Percentiles rank a stretch among this genome's conserved stretches.
Evolutionary conservation across 2,329 filamentous ascomycete genomes (phyloP).

Genomic region (Dothistroma pini): DNA sequence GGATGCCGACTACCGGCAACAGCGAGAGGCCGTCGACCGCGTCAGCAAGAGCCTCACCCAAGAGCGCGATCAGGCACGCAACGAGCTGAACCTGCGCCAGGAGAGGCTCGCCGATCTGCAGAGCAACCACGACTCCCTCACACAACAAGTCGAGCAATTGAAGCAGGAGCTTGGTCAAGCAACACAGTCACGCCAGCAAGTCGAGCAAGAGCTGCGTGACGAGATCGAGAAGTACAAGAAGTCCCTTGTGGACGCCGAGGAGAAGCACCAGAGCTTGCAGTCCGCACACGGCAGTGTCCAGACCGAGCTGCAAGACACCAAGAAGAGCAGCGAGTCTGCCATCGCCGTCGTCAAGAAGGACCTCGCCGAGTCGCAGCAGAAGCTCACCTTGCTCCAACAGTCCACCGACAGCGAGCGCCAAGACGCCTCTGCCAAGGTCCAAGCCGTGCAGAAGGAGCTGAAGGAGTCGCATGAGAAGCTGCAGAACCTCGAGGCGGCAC

Average conservation of each 20-base stretch:
- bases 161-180: conserved; percentile 12
- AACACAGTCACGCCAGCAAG: conserved; percentile 13
- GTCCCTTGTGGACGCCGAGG: conserved; percentile 2
- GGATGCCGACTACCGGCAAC: conserved; percentile 6
- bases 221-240: conserved; percentile 16
- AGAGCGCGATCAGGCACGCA: conserved; percentile 24
- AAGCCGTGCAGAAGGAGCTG: conserved; percentile 16
- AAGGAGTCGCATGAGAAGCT: conserved; percentile 18
- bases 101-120: conserved; percentile 13
- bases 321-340: conserved; percentile 11
- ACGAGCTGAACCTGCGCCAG: conserved; percentile 17
- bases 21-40: conserved; percentile 19
- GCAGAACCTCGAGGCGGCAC: conserved; percentile 14
- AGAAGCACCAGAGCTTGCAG: conserved; percentile 11
- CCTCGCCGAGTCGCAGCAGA: conserved; percentile 17
- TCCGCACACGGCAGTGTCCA: conserved; percentile 13
- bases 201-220: conserved; percentile 10
- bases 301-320: conserved; percentile 13
- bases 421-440: conserved; percentile 11
- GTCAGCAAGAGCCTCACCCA: conserved; percentile 22
- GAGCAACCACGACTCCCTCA: conserved; percentile 12
- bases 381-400: conserved; percentile 14
- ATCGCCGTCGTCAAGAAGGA: conserved; percentile 15
- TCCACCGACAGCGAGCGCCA: conserved; percentile 10
- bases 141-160: conserved; percentile 14